Base-by-base conservation (phyloP, 768 basidiomycete genomes). In the Boletus pseudo-olivaceus region DNA sequence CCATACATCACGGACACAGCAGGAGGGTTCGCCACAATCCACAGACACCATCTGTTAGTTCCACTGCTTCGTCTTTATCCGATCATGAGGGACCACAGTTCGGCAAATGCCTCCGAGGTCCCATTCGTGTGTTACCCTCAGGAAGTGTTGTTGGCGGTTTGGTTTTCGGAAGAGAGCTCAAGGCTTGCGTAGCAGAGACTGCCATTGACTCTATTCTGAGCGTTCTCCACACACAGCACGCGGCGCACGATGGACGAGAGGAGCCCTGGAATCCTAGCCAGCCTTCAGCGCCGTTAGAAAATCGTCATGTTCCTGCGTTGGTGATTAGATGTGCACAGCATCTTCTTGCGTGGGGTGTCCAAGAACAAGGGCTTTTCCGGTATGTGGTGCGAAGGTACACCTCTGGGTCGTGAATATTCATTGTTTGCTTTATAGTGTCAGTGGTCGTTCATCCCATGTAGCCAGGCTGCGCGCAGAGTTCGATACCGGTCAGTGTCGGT, bases 331-430 rank as follows among this genome's bases (percentile, higher is more conserved):
- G 90, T 69, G 84, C 87, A 4, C 88, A 93, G 64, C 91, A 93
- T 72, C 65, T 93, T 51, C 71, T 89, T 65, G 73, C 79, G 23
- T 93, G 92, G 90, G 91, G 92, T 43, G 71, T 93, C 12, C 82
- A 89, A 66, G 91, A 93, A 67, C 90, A 93, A 68, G 91, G 91
- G 4, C 73, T 93, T 41, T 93, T 93, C 68, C 81, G 90, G 91
- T 89, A 63, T 61, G 84, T 71, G 30, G 12, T 43, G 29, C 35
- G n/a, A 47, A 41, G 7, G 9, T 53, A 44, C 40, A 23, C 41
- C 37, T 27, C 44, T 40, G 3, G 8, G 35, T 34, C 6, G 15
- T 43, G n/a, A 23, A 44, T 41, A 38, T 26, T 64, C 29, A 58
- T 60, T 41, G 48, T 54, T 53, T 54, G 6, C 35, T 43, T 54